Base-by-base conservation (phyloP, 208 protist genomes). In the Leishmania aethiopica region DNA sequence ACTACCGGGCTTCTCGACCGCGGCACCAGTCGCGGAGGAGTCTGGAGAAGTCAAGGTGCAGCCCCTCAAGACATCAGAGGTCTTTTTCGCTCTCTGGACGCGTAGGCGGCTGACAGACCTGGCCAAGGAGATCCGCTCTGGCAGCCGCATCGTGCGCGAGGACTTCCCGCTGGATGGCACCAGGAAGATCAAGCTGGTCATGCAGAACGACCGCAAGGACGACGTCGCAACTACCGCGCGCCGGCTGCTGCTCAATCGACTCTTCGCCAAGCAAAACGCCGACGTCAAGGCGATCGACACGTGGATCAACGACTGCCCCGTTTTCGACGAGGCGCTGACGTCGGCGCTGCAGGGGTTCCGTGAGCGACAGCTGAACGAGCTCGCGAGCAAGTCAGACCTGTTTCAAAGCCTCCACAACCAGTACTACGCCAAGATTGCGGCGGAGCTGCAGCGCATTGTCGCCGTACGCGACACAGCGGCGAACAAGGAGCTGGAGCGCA, bases 161-260 rank as follows among this genome's bases (percentile, higher is more conserved):
- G 78, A 79, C 82, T 96, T 95, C 77, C 77, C 85, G 57, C 82
- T 95, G 5, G 83, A 84, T 55, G 78, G 78, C 22, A 71, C 70
- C 5, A 82, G 67, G 70, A 84, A 5, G 80, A 81, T 97, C 6
- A 96, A 96, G 79, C 75, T 97, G 11, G 88, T 96, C n/a, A 93
- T 97, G 91, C 89, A 97, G 85, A 97, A 97, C 78, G 94, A 97
- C 81, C 87, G 88, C 35, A 91, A 96, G 67, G 94, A 97, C 86
- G 75, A 91, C 75, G 86, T 96, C 28, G 80, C 4, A 3, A 70
- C 78, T 15, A 92, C 91, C 37, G 90, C 86, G 60, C 82, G 82
- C 28, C 75, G 80, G 25, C 81, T 97, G 11, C 67, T 96, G 53
- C 81, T 96, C n/a, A 93, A 89, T 60, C 86, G 88, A n/a, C 66